Evolutionary conservation across 2,329 filamentous ascomycete species (phyloP).

Genomic region (Trichophaea hybrida): DNA sequence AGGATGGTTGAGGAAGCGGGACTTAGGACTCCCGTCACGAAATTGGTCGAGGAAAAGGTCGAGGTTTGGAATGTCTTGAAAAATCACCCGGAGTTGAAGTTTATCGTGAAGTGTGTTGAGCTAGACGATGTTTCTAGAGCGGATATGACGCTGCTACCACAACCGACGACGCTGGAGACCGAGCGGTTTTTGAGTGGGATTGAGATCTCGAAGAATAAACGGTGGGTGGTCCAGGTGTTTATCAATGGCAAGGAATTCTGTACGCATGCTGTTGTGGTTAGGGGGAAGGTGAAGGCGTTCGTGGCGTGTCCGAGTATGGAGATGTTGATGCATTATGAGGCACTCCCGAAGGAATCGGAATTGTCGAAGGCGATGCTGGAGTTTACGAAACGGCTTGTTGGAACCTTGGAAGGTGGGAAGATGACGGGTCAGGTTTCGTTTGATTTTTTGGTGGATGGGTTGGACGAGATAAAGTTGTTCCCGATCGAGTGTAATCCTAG

Average conservation of each 20-base stretch:
- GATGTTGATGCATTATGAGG: constrained; percentile 51
- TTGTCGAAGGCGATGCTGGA: constrained; percentile 46
- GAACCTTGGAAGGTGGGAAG: constrained; percentile 33
- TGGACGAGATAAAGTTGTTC: constrained; percentile 34
- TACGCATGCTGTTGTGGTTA: constrained; percentile 55
- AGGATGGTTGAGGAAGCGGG: constrained; percentile 41
- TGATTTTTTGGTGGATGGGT: constrained; percentile 47
- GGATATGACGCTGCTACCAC: constrained; percentile 52
- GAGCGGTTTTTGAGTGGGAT: constrained; percentile 41
- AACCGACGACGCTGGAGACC: constrained; percentile 40
- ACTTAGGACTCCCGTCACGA: constrained; percentile 41
- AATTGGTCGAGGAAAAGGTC: constrained; percentile 40
- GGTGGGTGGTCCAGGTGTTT: constrained; percentile 58
- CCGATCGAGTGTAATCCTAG: constrained; percentile 60
- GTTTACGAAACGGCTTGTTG: constrained; percentile 48
- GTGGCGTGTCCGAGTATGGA: constrained; percentile 50
- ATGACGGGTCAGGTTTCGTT: constrained; percentile 60
- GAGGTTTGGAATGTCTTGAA: constrained; percentile 41
- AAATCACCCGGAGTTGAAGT: constrained; percentile 31
- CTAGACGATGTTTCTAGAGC: constrained; percentile 46
- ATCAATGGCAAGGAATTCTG: constrained; percentile 53
- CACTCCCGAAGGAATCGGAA: constrained; percentile 41
- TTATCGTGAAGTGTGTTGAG: constrained; percentile 52
- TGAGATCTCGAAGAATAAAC: constrained; percentile 39
- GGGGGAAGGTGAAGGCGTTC: constrained; percentile 50